Evolutionary conservation across 2,329 filamentous ascomycete genomes (phyloP).

Genomic region (Botrytis paeoniae): DNA sequence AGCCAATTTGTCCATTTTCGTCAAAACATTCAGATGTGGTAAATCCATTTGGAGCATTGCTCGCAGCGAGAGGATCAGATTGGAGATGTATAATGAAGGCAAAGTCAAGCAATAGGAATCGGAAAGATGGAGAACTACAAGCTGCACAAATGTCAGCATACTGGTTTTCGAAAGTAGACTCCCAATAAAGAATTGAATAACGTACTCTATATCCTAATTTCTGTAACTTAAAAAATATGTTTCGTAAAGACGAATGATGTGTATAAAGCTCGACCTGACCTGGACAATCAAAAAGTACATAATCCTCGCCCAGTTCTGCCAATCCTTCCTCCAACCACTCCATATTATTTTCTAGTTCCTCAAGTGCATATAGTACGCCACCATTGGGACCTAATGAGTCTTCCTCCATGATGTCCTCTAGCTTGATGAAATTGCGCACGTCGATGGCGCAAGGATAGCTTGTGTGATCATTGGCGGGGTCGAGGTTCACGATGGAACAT

Average conservation of each 20-base stretch:
- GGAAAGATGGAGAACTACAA: conserved; percentile 89
- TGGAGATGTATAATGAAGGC: conserved; percentile 92
- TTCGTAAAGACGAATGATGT: conserved; percentile 86
- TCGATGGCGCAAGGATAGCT: conserved; percentile 88
- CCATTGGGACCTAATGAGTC: conserved; percentile 91
- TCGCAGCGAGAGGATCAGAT: conserved; percentile 85
- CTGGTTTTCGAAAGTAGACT: neutral
- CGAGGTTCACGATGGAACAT: conserved; percentile 92
- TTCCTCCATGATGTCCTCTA: conserved; percentile 93
- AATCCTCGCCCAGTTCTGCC: conserved; percentile 80
- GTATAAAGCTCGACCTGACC: conserved; percentile 97
- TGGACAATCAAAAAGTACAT: conserved; percentile 92
- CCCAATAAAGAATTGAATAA: conserved; percentile 25
- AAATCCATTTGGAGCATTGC: conserved; percentile 99
- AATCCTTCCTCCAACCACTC: conserved; percentile 86
- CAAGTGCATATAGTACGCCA: conserved; percentile 86
- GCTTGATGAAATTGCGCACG: conserved; percentile 80
- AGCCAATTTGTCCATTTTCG: conserved; percentile 92
- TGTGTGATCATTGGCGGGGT: conserved; percentile 92
- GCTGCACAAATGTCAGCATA: conserved; percentile 50
- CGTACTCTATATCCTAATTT: conserved; percentile 89
- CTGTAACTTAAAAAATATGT: conserved; percentile 86
- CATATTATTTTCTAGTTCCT: conserved; percentile 90
- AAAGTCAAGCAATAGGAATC: conserved; percentile 92
- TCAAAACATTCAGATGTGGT: conserved; percentile 91